A percentile compares a stretch with the other conserved stretches of the same genome.
phyloP scores from a whole-genome alignment of 768 basidiomycete species.

The Psilocybe subaeruginosa region DNA sequence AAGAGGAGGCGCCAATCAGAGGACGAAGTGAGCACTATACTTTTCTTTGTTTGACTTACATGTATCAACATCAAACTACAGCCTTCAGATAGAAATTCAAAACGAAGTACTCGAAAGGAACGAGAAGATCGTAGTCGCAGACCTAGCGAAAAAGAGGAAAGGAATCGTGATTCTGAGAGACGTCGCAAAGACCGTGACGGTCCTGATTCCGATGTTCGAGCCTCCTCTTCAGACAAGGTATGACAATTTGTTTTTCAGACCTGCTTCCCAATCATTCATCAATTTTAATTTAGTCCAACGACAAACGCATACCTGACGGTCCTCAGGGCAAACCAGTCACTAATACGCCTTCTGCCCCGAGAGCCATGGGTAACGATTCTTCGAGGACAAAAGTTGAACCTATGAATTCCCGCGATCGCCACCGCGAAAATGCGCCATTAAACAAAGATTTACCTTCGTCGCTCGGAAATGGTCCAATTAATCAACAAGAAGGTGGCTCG shows the following conservation, averaged over 20 bases:
- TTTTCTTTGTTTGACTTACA: constrained; percentile 2
- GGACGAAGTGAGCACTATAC: constrained; percentile 63
- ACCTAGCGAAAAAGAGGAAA: constrained; percentile 71
- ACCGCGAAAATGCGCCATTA: constrained; percentile 49
- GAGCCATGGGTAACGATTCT: constrained; percentile 55
- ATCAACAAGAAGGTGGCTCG: constrained; percentile 26
- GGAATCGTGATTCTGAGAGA: constrained; percentile 67
- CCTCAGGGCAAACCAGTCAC: constrained; percentile 54
- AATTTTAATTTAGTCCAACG: constrained; percentile 39
- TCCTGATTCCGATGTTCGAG: constrained; percentile 51
- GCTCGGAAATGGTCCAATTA: constrained; percentile 18
- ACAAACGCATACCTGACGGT: constrained; percentile 60
- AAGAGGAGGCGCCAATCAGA: constrained; percentile 72
- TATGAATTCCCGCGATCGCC: constrained; percentile 40
- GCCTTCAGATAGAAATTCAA: constrained; percentile 75
- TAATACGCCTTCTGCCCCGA: constrained; percentile 68
- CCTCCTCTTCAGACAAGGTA: constrained; percentile 65
- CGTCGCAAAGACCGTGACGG: constrained; percentile 68
- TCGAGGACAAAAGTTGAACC: constrained; percentile 22
- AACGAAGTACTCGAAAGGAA: constrained; percentile 82
- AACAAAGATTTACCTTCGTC: constrained; percentile 23
- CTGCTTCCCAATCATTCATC: not conserved
- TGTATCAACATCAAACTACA: constrained; percentile 12
- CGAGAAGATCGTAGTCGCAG: constrained; percentile 76
- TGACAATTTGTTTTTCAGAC: constrained; percentile 8